A percentile compares a stretch with the other conserved stretches of the same genome.
These are phyloP conservation scores for Colletotrichum horii DNA, from an alignment of 2,329 filamentous ascomycete species.

Conservation along the genomic window DNA sequence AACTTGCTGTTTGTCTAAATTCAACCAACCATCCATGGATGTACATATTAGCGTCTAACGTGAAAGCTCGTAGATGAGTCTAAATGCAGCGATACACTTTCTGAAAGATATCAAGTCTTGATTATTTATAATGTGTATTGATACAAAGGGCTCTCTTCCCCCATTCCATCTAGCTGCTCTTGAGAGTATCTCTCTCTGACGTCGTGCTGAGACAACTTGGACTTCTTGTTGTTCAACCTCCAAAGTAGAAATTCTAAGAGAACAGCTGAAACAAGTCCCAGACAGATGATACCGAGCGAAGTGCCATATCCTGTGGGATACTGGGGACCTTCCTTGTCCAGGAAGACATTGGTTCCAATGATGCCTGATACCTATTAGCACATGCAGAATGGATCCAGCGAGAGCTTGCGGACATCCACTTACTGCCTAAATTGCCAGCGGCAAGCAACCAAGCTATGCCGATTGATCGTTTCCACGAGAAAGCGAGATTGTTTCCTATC, in stretches of 20 bases:
- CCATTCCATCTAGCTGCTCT: background rate
- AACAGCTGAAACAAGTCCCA: constrained; percentile 10
- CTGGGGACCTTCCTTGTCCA: constrained; percentile 34
- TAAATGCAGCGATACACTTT: background rate
- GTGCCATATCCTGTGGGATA: constrained; percentile 42
- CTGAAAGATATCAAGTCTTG: background rate
- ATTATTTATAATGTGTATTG: background rate
- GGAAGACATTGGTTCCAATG: constrained; percentile 43
- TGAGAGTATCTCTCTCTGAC: constrained; percentile 30
- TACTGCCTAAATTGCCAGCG: constrained; percentile 15
- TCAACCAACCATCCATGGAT: too few species aligned
- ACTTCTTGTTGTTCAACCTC: constrained; percentile 29
- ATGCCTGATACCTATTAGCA: constrained; percentile 31
- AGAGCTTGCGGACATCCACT: background rate
- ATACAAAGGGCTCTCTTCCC: background rate
- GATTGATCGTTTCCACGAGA: constrained; percentile 27
- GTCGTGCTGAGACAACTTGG: constrained; percentile 26
- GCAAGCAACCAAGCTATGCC: constrained; percentile 28
- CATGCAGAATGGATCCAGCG: background rate
- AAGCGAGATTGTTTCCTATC: constrained; percentile 29
- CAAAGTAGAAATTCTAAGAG: constrained; percentile 25
- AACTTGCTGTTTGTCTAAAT: too few species aligned
- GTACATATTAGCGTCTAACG: too few species aligned
- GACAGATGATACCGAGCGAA: background rate
- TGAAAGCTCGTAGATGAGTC: background rate